Evolutionary conservation across 257 asterid genomes (phyloP).

Genomic region (Gardenia jasminoides): DNA sequence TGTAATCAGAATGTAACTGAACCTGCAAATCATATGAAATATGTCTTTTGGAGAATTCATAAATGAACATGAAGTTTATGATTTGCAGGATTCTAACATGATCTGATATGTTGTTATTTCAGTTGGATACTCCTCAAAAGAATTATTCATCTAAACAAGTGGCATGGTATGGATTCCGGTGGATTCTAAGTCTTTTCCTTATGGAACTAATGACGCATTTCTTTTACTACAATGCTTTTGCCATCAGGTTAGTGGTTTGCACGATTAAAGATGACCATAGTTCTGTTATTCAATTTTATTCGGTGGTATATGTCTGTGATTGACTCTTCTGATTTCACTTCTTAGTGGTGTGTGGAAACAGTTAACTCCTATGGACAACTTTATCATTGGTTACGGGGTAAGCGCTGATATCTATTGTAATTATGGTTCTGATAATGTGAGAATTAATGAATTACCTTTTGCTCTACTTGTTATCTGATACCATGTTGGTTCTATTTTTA

Average conservation of each 20-base stretch:
- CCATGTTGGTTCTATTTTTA: background rate
- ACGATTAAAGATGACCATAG: conserved; percentile 17
- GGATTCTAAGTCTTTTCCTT: conserved; percentile 64
- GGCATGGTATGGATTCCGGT: conserved; percentile 77
- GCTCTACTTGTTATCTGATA: conserved; percentile 13
- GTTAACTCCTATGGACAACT: conserved; percentile 79
- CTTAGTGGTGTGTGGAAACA: conserved; percentile 86
- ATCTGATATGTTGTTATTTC: conserved; percentile 32
- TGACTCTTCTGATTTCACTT: conserved; percentile 17
- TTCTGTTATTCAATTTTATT: conserved; percentile 13
- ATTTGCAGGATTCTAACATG: background rate
- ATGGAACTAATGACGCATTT: conserved; percentile 91
- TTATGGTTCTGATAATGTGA: conserved; percentile 12
- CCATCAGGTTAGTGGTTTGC: conserved; percentile 62
- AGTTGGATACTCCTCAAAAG: conserved; percentile 80
- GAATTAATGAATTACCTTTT: conserved; percentile 3
- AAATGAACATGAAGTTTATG: background rate
- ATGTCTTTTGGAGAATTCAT: background rate
- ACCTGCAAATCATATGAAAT: background rate
- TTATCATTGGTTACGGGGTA: conserved; percentile 95
- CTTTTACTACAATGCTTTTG: conserved; percentile 87
- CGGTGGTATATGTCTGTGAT: conserved; percentile 19
- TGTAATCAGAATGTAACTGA: background rate
- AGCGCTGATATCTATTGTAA: conserved; percentile 26
- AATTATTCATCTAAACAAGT: conserved; percentile 57